These are phyloP conservation scores for Dipodascus albidus DNA, from an alignment of 805 yeast species.

Conservation along the genomic window DNA sequence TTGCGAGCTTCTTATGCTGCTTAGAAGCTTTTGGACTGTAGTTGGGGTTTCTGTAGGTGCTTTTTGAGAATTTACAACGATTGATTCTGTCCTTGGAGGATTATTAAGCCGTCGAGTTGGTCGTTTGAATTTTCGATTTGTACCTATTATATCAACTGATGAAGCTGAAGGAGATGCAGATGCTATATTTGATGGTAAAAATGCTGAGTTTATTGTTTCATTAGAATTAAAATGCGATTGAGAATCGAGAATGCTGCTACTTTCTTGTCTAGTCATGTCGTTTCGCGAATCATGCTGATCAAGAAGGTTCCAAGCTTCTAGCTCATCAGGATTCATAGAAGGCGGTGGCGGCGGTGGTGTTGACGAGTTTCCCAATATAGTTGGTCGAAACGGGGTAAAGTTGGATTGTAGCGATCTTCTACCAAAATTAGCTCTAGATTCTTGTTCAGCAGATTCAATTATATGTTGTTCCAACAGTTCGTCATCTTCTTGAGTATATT, in stretches of 20 bases:
- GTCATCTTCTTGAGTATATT: background rate
- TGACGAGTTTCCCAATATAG: background rate
- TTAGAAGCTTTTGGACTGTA: background rate
- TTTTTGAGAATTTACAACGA: too few relatives aligned
- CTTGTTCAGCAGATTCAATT: background rate
- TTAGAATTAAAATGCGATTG: too few relatives aligned
- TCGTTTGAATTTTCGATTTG: background rate
- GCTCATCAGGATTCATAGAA: background rate
- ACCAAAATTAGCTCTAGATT: background rate
- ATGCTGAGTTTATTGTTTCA: too few relatives aligned
- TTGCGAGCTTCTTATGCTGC: background rate
- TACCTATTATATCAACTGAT: background rate
- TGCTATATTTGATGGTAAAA: background rate
- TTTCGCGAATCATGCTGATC: background rate
- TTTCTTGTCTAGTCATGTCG: background rate
- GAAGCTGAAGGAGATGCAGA: background rate
- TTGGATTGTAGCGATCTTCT: background rate
- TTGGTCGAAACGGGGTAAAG: background rate
- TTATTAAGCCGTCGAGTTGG: background rate
- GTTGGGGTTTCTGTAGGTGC: too few relatives aligned
- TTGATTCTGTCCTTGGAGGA: too few relatives aligned
- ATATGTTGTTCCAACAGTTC: background rate
- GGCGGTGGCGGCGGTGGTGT: background rate
- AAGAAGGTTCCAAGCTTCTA: background rate
- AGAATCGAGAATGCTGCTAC: too few relatives aligned